Evolutionary conservation across 768 basidiomycete genomes (phyloP).

Genomic region (Lactarius evosmus): DNA sequence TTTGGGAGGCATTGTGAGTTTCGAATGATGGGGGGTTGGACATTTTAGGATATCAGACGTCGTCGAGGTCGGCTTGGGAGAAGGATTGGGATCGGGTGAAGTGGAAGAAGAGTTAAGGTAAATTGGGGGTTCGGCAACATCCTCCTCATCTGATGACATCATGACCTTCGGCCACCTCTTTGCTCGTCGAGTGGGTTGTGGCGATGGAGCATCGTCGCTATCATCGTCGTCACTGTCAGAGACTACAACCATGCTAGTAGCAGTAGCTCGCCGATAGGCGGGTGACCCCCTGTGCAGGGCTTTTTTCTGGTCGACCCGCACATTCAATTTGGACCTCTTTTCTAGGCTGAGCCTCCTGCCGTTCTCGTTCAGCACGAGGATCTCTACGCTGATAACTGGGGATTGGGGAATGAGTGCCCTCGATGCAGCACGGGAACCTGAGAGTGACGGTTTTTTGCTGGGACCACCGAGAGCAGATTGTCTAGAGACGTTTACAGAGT

Average conservation of each 20-base stretch:
- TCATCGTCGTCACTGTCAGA: conserved; percentile 30
- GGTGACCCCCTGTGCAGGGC: conserved; percentile 7
- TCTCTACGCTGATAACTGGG: conserved; percentile 61
- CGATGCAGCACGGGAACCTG: conserved; percentile 22
- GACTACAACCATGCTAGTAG: conserved; percentile 3
- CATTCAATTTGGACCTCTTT: conserved; percentile 49
- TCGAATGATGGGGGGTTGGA: background rate
- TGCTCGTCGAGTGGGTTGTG: conserved; percentile 23
- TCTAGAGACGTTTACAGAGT: conserved; percentile 38
- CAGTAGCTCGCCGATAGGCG: conserved; percentile 12
- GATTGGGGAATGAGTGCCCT: conserved; percentile 37
- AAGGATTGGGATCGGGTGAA: background rate
- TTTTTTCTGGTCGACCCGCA: conserved; percentile 37
- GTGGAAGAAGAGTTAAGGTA: background rate
- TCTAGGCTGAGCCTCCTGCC: conserved; percentile 61
- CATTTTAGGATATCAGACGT: background rate
- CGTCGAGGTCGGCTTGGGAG: background rate
- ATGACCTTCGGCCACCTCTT: conserved; percentile 32
- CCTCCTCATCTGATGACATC: conserved; percentile 52
- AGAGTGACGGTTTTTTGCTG: conserved; percentile 29
- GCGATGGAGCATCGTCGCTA: conserved; percentile 26
- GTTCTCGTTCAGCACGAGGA: conserved; percentile 58
- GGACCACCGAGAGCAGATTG: conserved; percentile 34
- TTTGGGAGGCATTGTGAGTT: background rate
- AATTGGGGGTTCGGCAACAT: conserved; percentile 3